Evolutionary conservation across 495 filamentous ascomycete species (phyloP), one percentile per base, ranked within the genome.

Genomic region (Penicillium coffeae): DNA sequence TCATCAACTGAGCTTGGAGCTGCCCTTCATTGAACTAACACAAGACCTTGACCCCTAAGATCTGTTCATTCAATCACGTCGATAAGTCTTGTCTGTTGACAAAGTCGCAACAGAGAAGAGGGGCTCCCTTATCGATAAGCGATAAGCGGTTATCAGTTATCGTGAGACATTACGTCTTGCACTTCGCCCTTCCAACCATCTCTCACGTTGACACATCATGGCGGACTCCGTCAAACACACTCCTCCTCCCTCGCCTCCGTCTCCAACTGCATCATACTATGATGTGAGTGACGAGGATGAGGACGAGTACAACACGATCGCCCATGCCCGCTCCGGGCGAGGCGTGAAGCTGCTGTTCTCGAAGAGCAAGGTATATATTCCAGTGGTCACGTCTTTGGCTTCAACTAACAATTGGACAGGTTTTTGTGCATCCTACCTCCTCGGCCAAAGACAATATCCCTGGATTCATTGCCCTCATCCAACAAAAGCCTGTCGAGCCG

Each of bases 241-340:
- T 14, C 69, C 70, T 52, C 70, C 72, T 42, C 59, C 72, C 8
- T 69, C 71, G 36, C 80, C 80, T 30, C 74, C 78, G 5, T 96
- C 93, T 18, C 90, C 94, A 5, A 76, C 89, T 1, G 90, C 87
- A 13, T 95, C 90, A 52, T 95, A 90, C 75, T 97, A 96, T 78
- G 93, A 91, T 58, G 77, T 96, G 73, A 96, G 90, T 66, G 93
- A 98, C 69, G 90, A 95, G 52, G 90, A 95, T 38, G 94, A 98
- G 68, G 85, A 83, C 54, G 93, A 90, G 54, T 98, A 98, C 70
- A 88, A 91, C 63, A 97, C 91, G 18, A 93, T 98, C 66, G 89
- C 89, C 8, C 89, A 94, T 64, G 83, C 84, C 12, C 80, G 74
- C 45, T 82, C 86, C 1, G 85, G 88, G 2, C 80, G 83, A 50